phyloP scores from a whole-genome alignment of 2,329 filamentous ascomycete species.

The Penicillium sp. region DNA sequence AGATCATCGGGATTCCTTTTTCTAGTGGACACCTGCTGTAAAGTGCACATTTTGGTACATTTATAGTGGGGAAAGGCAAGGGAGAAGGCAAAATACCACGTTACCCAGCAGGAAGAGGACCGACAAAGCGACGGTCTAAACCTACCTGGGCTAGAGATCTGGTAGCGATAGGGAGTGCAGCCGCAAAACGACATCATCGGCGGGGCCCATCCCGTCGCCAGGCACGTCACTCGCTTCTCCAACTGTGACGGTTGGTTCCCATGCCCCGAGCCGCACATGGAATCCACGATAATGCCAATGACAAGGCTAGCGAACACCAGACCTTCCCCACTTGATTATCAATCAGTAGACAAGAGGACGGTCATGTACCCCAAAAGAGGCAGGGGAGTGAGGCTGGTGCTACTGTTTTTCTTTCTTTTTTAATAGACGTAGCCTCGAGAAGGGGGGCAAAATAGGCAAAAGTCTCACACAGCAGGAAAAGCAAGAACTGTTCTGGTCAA shows the following conservation, averaged over 20 bases:
- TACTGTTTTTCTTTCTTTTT: neutral
- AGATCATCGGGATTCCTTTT: constrained; percentile 8
- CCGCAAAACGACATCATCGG: constrained; percentile 20
- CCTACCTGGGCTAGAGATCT: constrained; percentile 4
- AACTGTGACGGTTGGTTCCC: neutral
- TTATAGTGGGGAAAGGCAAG: neutral
- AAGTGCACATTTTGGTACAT: neutral
- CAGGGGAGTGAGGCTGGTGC: neutral
- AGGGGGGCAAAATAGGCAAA: neutral
- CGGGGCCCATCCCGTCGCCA: constrained; percentile 13
- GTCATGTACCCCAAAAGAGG: neutral
- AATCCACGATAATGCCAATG: neutral
- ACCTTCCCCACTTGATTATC: constrained; percentile 1
- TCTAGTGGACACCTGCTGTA: neutral
- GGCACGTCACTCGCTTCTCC: constrained; percentile 11
- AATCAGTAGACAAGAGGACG: neutral
- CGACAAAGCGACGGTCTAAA: neutral
- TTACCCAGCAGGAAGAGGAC: neutral
- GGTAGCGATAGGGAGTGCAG: constrained; percentile 7
- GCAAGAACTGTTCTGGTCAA: neutral
- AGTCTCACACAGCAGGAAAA: constrained; percentile 2
- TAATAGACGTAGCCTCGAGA: neutral
- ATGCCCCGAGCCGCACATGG: constrained; percentile 10
- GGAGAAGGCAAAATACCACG: neutral
- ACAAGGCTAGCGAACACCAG: neutral